phyloP scores from a whole-genome alignment of 805 yeast species.

The Monosporozyma yasuniensis region DNA sequence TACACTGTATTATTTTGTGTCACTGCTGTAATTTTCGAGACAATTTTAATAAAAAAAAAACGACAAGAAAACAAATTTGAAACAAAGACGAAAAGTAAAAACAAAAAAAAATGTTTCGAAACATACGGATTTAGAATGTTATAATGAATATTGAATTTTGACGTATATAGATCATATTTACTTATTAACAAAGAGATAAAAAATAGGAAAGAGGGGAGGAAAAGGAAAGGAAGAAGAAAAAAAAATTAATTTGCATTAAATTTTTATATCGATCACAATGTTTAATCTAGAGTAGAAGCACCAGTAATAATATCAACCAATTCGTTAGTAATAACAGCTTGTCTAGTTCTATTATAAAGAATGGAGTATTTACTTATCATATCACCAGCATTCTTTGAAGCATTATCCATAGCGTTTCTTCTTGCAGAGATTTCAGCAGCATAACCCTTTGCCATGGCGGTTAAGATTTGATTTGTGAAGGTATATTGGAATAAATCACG shows the following conservation, averaged over 20 bases:
- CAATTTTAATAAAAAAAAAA: neutral
- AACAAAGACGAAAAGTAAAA: neutral
- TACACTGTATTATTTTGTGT: neutral
- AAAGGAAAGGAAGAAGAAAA: neutral
- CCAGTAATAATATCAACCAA: constrained; percentile 99
- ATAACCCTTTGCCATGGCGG: constrained; percentile 96
- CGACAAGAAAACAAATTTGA: neutral
- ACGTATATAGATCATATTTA: constrained; percentile 1
- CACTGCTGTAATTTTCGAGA: neutral
- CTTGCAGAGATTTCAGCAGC: constrained; percentile 97
- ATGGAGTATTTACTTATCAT: constrained; percentile 95
- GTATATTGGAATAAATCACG: constrained; percentile 76
- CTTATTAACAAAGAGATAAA: neutral
- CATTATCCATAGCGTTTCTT: constrained; percentile 99
- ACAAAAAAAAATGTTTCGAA: neutral
- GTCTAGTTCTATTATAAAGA: constrained; percentile 98
- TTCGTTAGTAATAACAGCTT: constrained; percentile 98
- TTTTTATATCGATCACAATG: neutral
- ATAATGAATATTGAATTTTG: neutral
- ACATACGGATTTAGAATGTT: neutral
- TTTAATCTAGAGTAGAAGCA: constrained; percentile 93
- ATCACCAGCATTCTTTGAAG: constrained; percentile 98
- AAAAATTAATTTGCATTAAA: neutral
- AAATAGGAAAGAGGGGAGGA: too few species aligned
- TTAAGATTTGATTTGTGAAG: constrained; percentile 77